Base-by-base conservation (phyloP, 2,329 filamentous ascomycete species). In the Pezicula rhizophila region DNA sequence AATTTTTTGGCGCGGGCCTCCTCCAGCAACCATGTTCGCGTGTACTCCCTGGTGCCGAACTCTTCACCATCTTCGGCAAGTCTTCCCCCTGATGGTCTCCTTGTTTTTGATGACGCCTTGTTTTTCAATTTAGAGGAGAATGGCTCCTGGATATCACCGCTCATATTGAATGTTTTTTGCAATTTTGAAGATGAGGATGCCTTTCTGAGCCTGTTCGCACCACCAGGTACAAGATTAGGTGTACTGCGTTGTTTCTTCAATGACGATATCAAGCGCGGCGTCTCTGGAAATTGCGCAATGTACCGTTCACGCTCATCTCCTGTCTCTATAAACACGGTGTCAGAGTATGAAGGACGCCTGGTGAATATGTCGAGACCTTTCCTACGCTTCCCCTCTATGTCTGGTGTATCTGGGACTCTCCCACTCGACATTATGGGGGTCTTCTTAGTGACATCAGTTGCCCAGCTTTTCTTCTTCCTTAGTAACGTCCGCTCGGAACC, bases 1-100 rank as follows among this genome's bases (percentile, higher is more conserved):
- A 42, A 25, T 10, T 28, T 15, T 20, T 23, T 10, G 3, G 23
- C 25, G 40, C 40, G 40, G 31, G 23, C 5, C n/a, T 20, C 40
- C 18, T 26, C 18, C 20, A 42, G 10, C n/a, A 26, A 5, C 28
- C 28, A 31, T 4, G 8, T 7, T 31, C 28, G 28, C 8, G 5
- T 11, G 8, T 31, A 31, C 11, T 31, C 28, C 11, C 28, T 31
- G 28, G 28, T 31, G 28, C 28, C 28, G 11, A 31, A 31, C 11
- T 31, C 28, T 31, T 44, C 15, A 23, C 45, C 45, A 23, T 48
- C 44, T 38, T 50, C 48, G 11, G 28, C 28, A 11, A 31, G 28
- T 31, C 28, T 31, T 31, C 28, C 28, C 12, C 12, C 8, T 2
- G 28, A 31, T n/a, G 25, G n/a, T 5, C n/a, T 26, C 40, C 25